Evolutionary conservation across 2,329 filamentous ascomycete genomes (phyloP).

Genomic region (Trichoderma guizhouense): DNA sequence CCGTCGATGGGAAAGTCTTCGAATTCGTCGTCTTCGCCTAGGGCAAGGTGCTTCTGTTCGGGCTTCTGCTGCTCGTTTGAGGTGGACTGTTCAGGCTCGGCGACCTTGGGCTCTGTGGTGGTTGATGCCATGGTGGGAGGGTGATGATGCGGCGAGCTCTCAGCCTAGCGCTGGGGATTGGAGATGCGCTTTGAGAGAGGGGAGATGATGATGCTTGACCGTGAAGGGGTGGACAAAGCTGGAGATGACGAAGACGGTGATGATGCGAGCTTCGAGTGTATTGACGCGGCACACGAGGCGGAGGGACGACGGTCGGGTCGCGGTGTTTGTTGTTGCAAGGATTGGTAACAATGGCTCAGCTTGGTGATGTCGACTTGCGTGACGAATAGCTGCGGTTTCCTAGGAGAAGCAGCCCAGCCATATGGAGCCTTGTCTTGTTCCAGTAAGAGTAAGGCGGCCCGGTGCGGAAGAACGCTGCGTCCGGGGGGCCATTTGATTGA

Average conservation of each 20-base stretch:
- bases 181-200: neutral
- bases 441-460: neutral
- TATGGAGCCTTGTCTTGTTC: neutral
- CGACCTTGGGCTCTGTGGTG: conserved; percentile 30
- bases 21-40: conserved; percentile 98
- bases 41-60: conserved; percentile 55
- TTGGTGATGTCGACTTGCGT: neutral
- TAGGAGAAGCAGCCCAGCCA: neutral
- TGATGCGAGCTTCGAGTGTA: neutral
- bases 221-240: neutral
- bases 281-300: neutral
- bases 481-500: neutral
- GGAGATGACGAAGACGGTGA: neutral
- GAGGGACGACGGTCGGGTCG: neutral
- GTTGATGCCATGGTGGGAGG: conserved; percentile 27
- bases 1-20: conserved; percentile 98
- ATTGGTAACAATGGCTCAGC: neutral
- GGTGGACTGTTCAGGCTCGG: conserved; percentile 28
- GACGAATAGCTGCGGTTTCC: conserved; percentile 15
- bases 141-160: conserved; percentile 9
- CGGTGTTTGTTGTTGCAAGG: conserved; percentile 7
- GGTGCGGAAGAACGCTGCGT: conserved; percentile 20
- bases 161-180: conserved; percentile 2
- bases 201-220: neutral
- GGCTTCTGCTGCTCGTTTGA: conserved; percentile 29